Evolutionary conservation across 192 early-diverging fungal species (phyloP).

Genomic region (Piromyces sp.): DNA sequence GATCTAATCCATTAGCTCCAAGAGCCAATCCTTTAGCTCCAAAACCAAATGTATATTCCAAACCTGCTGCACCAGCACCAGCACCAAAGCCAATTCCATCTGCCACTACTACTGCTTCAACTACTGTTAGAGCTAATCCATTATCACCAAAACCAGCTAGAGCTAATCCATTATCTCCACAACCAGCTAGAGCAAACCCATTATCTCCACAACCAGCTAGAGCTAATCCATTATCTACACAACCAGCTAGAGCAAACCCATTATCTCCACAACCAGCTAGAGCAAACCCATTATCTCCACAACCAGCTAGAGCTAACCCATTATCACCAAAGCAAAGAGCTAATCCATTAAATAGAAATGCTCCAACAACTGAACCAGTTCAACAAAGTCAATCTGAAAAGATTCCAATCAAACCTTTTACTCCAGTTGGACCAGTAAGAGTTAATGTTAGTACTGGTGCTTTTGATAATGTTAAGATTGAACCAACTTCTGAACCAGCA

Average conservation of each 20-base stretch:
- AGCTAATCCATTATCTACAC: neutral
- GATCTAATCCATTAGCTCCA: neutral
- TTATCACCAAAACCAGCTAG: neutral
- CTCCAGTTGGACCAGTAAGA: neutral
- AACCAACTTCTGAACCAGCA: neutral
- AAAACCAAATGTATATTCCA: neutral
- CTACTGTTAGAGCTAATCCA: neutral
- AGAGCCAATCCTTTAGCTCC: neutral
- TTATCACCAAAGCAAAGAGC: neutral
- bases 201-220: neutral
- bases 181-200: neutral
- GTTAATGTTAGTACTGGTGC: neutral
- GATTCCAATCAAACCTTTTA: neutral
- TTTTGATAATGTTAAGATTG: neutral
- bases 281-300: neutral
- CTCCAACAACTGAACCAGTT: neutral
- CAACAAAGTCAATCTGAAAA: neutral
- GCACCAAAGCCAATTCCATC: neutral
- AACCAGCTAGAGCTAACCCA: neutral
- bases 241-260: neutral
- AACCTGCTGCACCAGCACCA: no score
- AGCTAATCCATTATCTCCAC: neutral
- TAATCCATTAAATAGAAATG: neutral
- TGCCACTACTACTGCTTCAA: no score
- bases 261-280: neutral